Evolutionary conservation across 805 yeast genomes (phyloP).

Genomic region (Metschnikowia gelsemii): DNA sequence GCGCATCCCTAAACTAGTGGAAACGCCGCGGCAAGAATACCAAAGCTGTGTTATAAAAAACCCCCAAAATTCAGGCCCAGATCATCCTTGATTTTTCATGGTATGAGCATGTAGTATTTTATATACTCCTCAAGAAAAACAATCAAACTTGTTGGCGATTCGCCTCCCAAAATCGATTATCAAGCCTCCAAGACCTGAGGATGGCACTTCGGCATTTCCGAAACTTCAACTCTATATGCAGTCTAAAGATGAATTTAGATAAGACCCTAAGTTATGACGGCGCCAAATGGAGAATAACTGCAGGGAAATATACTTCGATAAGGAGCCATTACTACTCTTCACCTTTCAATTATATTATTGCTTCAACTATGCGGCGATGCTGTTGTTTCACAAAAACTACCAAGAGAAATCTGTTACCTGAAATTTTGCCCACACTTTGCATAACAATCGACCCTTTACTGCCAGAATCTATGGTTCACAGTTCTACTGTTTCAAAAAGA

Average conservation of each 20-base stretch:
- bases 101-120: background rate
- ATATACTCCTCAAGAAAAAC: background rate
- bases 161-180: background rate
- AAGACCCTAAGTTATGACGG: background rate
- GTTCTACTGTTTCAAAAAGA: too few relatives aligned
- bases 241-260: background rate
- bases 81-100: background rate
- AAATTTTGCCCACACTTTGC: too few relatives aligned
- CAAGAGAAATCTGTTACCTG: too few relatives aligned
- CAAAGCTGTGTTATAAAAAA: too few relatives aligned
- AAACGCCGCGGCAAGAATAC: conserved; percentile 12
- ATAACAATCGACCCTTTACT: too few relatives aligned
- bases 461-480: too few relatives aligned
- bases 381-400: too few relatives aligned
- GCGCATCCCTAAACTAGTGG: conserved; percentile 10
- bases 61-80: too few relatives aligned
- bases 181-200: background rate
- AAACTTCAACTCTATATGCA: conserved; percentile 1
- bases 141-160: background rate
- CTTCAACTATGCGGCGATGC: too few relatives aligned
- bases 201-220: conserved; percentile 5
- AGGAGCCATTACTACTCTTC: background rate
- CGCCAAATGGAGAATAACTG: background rate
- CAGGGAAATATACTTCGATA: conserved; percentile 1
- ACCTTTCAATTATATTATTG: background rate